Percentiles rank a stretch among this genome's conserved stretches.
Evolutionary conservation across 208 protist genomes (phyloP).

Genomic region (Vickermania ingenoplastis): DNA sequence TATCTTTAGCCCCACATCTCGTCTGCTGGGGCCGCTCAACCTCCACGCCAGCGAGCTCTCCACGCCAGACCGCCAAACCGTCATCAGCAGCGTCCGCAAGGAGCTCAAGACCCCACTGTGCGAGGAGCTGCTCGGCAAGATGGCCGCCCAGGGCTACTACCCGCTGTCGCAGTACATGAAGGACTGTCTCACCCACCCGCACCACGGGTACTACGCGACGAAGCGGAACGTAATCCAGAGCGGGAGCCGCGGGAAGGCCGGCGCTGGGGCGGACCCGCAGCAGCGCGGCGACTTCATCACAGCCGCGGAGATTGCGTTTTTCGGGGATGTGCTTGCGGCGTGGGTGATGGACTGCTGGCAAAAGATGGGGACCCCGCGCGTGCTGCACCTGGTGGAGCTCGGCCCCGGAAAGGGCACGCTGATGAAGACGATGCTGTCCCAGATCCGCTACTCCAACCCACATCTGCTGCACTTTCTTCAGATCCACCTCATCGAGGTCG

Average conservation of each 20-base stretch:
- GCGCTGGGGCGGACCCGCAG: not conserved
- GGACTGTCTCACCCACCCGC: conserved; percentile 83
- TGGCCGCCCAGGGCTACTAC: conserved; percentile 80
- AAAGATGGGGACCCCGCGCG: conserved; percentile 85
- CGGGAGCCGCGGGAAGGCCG: conserved; percentile 29
- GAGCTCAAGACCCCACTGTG: conserved; percentile 83
- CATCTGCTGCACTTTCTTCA: conserved; percentile 84
- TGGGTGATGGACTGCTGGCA: conserved; percentile 89
- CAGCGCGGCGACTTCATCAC: conserved; percentile 73
- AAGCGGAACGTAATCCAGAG: conserved; percentile 73
- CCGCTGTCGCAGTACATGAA: conserved; percentile 88
- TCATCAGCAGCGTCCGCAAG: conserved; percentile 67
- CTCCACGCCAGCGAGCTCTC: conserved; percentile 83
- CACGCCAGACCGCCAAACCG: conserved; percentile 73
- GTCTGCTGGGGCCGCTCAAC: conserved; percentile 22
- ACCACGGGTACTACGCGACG: conserved; percentile 81
- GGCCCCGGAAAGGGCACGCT: conserved; percentile 78
- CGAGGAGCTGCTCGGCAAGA: conserved; percentile 73
- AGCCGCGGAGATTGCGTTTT: conserved; percentile 85
- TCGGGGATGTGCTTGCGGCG: conserved; percentile 82
- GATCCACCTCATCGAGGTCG: conserved; percentile 83
- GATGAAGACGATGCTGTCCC: conserved; percentile 83
- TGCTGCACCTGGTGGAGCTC: conserved; percentile 85
- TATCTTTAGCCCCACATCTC: no score
- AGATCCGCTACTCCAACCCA: conserved; percentile 79